Base-by-base conservation (phyloP, 345 rosid species). In the Psidium friedrichsthalianum region DNA sequence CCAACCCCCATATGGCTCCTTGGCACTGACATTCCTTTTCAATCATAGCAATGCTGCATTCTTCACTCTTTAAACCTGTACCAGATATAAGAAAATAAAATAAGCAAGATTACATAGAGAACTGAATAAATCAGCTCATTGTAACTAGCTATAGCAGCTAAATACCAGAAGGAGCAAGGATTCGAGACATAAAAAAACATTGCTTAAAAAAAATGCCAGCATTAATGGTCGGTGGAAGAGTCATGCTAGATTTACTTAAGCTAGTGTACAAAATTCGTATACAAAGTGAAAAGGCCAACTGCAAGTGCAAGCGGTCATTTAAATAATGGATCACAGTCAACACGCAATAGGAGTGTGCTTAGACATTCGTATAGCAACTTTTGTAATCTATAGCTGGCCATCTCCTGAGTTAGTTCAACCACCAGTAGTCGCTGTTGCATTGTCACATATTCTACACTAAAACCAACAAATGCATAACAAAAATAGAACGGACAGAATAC, bases 1-100 rank as follows among this genome's bases (percentile, higher is more conserved):
- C 96, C 84, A 93, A 76, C 18, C 99, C 97, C 3, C 90, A 47
- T 87, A 87, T 2, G 93, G 99, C 82, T 93, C 97, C 1, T 88
- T 74, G 54, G 88, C 83, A 40, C 82, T 80, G 83, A 96, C 74
- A 91, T 92, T 94, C 94, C 83, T 89, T 91, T 36, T 88, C 86
- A 55, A 94, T 93, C 86, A 56, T 88, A 80, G 88, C 89, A 92
- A 85, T 81, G 84, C 85, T n/a, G 89, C 88, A 61, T 88, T 84
- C 85, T 90, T 90, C 91, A 85, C 89, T 88, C 88, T 87, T 95
- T 89, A 90, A 89, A 89, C 25, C 78, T 69, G 24, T 18, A 36
- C 47, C 98, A 93, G 93, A 88, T 86, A 84, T 11, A 84, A 49
- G 44, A 52, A 76, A 69, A 61, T 56, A 64, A 85, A 56, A 40